Evolutionary conservation across 768 basidiomycete genomes (phyloP), one percentile per base, ranked within the genome.

Genomic region (Rickenella mellea): DNA sequence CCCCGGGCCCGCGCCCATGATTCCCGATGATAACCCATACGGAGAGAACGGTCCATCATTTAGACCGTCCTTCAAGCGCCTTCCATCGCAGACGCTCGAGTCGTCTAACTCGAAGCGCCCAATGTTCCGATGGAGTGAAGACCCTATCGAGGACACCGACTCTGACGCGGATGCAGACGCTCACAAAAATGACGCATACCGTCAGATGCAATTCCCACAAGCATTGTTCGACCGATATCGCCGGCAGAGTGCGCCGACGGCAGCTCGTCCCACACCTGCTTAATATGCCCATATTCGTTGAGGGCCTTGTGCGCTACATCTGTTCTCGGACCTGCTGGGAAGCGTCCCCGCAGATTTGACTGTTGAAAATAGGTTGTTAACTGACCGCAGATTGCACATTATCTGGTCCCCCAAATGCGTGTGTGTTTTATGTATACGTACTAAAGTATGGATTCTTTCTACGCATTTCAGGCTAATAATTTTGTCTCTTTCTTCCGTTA

Each of bases 61-160:
- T 27, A 55, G 84, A 1, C 84, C 84, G 9, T 69, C 76, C 22
- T 85, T 83, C 54, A 88, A 88, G 65, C 66, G 84, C 33, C 56
- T 83, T 27, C 76, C 84, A 1, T 82, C 80, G 36, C 80, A 83
- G 61, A 80, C 80, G 8, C 59, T 87, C n/a, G 83, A 69, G 1
- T 79, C 80, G 2, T 62, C 62, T 27, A 67, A 67, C 47, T 48
- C 70, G 37, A 86, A 87, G 57, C 62, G 77, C 39, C 66, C 66
- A 40, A 51, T 68, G 53, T 57, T 77, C 15, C 19, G 33, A 17
- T 36, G 33, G 33, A 22, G 33, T 36, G 33, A 22, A 36, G 24
- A 36, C 12, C 19, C 2, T 4, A 36, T 19, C 12, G 33, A 36
- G 2, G 33, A 36, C 11, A 22, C 24, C 11, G 4, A 19, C 7